Evolutionary conservation across 2,329 filamentous ascomycete genomes (phyloP), one percentile per base, ranked within the genome.

Genomic region (Ilyonectria destructans): DNA sequence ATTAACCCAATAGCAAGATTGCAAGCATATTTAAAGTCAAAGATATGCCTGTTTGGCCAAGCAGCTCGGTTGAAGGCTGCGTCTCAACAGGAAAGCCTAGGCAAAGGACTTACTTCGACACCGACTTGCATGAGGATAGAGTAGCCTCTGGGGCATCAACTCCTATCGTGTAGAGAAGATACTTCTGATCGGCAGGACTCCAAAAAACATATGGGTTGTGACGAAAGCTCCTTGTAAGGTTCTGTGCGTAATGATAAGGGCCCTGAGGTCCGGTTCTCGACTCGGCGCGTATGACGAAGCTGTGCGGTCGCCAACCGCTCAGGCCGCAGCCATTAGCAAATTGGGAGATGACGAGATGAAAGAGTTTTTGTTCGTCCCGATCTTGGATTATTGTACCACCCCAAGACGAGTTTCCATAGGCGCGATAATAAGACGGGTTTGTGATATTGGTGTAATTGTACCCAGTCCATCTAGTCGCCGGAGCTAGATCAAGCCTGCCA

Each of bases 181-280:
- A 87, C 21, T 77, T 78, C 2, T 78, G 43, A n/a, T 87, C 84
- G 0, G 80, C 81, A 0, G 80, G 81, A 35, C 82, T 85, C 71
- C 81, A 86, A 0, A 86, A 71, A 0, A 82, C 78, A 0, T 82
- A 82, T 1, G 84, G 83, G 37, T 87, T 87, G 64, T 87, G 85
- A 1, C 79, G 80, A 48, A 87, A 87, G 2, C 80, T 81, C 2
- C 78, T 75, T 2, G 80, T 79, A 0, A 87, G 73, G 6, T 80
- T 79, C 17, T 83, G 78, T 0, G 77, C 80, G 60, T 80, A 86
- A 5, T 67, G 56, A 51, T 86, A 87, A 0, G 85, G 85, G 0
- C 85, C 85, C 12, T 78, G 75, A 0, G 85, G 84, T 0, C 84
- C 85, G 0, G 71, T 79, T 2, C 74, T 73, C 0, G 84, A 85